Conservation (phyloP, 805 yeast genomes). For the Candida khao-thaluensis region DNA sequence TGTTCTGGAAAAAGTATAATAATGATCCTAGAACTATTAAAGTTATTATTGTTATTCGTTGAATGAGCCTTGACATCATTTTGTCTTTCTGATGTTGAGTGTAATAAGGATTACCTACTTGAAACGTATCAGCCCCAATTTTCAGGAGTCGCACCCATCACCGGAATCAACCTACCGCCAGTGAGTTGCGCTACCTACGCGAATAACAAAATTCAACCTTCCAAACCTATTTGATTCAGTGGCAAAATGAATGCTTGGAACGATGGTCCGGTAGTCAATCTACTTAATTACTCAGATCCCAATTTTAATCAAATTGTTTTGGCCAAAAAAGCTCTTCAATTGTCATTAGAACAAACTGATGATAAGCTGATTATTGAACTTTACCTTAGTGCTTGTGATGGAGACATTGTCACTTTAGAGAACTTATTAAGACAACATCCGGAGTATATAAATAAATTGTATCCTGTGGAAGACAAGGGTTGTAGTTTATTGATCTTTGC, state of each 20-base stretch:
- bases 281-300: constrained; percentile 27
- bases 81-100: too few species aligned
- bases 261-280: constrained; percentile 3
- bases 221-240: too few species aligned
- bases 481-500: constrained; percentile 46
- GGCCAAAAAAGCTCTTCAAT: constrained; percentile 28
- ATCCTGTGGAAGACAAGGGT: constrained; percentile 30
- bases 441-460: constrained; percentile 20
- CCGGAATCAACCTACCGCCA: too few species aligned
- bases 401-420: constrained; percentile 37
- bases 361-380: constrained; percentile 21
- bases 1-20: constrained; percentile 11
- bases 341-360: constrained; percentile 10
- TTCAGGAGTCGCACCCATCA: too few species aligned
- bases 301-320: constrained; percentile 24
- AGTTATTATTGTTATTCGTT: constrained; percentile 13
- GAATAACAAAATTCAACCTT: too few species aligned
- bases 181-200: too few species aligned
- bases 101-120: too few species aligned
- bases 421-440: constrained; percentile 22
- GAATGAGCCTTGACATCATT: constrained; percentile 14
- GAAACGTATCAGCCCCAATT: too few species aligned
- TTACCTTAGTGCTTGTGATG: constrained; percentile 35
- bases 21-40: constrained; percentile 1
- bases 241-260: constrained; percentile 28